Percentiles rank a stretch among this genome's conserved stretches.
Conservation (phyloP, 305 asterid genomes). For the Ilex paraguariensis region DNA sequence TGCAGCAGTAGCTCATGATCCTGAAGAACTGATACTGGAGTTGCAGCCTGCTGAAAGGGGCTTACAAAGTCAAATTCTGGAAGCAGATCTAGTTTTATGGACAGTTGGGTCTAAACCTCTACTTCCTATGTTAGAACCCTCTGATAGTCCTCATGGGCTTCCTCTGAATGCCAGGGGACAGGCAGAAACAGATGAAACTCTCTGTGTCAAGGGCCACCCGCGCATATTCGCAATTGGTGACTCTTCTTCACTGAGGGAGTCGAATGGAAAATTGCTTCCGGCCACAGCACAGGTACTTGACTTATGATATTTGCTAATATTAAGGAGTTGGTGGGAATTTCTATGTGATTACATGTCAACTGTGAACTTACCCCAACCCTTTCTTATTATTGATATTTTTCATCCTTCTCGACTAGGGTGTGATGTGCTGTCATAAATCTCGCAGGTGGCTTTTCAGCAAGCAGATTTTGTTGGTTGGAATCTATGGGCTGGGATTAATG, state of each 20-base stretch:
- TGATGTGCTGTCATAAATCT: conserved; percentile 14
- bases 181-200: conserved; percentile 97
- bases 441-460: conserved; percentile 95
- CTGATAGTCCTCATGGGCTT: conserved; percentile 44
- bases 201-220: conserved; percentile 86
- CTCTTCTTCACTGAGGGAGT: conserved; percentile 76
- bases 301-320: too few relatives aligned
- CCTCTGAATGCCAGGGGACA: conserved; percentile 92
- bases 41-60: conserved; percentile 81
- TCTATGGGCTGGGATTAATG: conserved; percentile 98
- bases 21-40: conserved; percentile 52
- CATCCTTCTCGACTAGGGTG: neutral
- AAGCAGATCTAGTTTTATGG: conserved; percentile 87
- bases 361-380: too few relatives aligned
- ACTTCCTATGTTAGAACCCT: conserved; percentile 51
- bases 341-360: too few relatives aligned
- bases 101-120: conserved; percentile 83
- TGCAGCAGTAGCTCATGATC: conserved; percentile 25
- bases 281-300: conserved; percentile 80
- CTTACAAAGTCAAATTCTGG: conserved; percentile 40
- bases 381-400: too few relatives aligned
- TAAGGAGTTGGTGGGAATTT: too few relatives aligned
- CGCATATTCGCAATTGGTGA: conserved; percentile 94
- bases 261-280: conserved; percentile 81
- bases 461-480: conserved; percentile 99